Evolutionary conservation across 495 filamentous ascomycete species (phyloP).

Genomic region (Geopyxis carbonaria): DNA sequence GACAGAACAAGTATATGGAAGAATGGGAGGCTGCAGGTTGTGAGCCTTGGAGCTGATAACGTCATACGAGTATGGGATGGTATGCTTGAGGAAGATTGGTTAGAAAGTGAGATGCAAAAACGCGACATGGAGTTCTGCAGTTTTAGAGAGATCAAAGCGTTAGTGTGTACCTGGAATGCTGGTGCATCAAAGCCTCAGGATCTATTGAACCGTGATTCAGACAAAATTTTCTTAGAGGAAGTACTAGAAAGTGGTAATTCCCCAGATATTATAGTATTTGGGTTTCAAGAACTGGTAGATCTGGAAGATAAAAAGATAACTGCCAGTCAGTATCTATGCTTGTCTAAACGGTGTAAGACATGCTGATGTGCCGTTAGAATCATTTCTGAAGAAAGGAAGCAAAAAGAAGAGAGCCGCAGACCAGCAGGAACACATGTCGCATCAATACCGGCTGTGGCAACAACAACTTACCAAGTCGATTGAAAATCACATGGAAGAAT

Average conservation of each 20-base stretch:
- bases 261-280: constrained; percentile 86
- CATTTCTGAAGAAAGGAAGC: constrained; percentile 42
- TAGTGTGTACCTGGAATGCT: constrained; percentile 90
- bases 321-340: constrained; percentile 49
- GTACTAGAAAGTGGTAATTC: constrained; percentile 52
- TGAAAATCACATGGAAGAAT: constrained; percentile 64
- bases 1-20: constrained; percentile 77
- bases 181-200: constrained; percentile 76
- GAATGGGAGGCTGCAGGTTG: constrained; percentile 66
- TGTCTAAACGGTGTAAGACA: not conserved
- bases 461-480: constrained; percentile 67
- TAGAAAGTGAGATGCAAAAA: constrained; percentile 72
- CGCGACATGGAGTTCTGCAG: constrained; percentile 65
- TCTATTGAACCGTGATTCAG: constrained; percentile 47
- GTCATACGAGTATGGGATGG: constrained; percentile 81
- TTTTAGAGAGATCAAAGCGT: constrained; percentile 60
- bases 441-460: constrained; percentile 90
- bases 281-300: constrained; percentile 94
- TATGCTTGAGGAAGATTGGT: constrained; percentile 81
- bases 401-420: constrained; percentile 84
- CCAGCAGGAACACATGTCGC: constrained; percentile 78
- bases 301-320: constrained; percentile 92
- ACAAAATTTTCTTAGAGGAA: constrained; percentile 58
- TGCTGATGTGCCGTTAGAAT: constrained; percentile 30
- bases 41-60: constrained; percentile 80